Conservation (phyloP, 495 filamentous ascomycete genomes). For the Pyrenula massariospora region DNA sequence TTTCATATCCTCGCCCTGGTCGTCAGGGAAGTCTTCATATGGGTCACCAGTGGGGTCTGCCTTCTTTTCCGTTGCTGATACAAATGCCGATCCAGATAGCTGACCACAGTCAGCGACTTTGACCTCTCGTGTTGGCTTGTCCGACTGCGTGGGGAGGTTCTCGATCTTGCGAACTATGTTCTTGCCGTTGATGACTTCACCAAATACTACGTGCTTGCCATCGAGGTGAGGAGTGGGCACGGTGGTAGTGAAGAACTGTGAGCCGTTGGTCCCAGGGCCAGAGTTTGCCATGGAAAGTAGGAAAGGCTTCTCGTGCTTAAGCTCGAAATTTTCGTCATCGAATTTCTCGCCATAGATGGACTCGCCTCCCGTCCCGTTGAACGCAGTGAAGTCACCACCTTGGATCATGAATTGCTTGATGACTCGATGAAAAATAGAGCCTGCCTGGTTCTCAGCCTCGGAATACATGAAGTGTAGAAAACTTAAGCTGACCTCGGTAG, state of each 20-base stretch:
- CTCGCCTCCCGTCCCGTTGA: slow-evolving; percentile 93
- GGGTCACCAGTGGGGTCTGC: slow-evolving; percentile 77
- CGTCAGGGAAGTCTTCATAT: slow-evolving; percentile 95
- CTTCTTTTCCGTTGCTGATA: slow-evolving; percentile 44
- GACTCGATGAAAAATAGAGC: slow-evolving; percentile 86
- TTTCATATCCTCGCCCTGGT: slow-evolving; percentile 50
- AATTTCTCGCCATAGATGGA: slow-evolving; percentile 98
- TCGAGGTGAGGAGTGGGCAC: slow-evolving; percentile 89
- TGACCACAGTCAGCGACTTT: slow-evolving; percentile 81
- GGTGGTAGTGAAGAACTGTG: slow-evolving; percentile 97
- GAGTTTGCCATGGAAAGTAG: slow-evolving; percentile 97
- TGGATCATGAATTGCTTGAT: slow-evolving; percentile 99
- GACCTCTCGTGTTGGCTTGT: slow-evolving; percentile 68
- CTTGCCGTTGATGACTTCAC: slow-evolving; percentile 67
- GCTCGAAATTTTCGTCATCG: slow-evolving; percentile 89
- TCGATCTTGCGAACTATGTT: slow-evolving; percentile 84
- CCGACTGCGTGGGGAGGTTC: slow-evolving; percentile 64
- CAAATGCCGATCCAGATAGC: slow-evolving; percentile 57
- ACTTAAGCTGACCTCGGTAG: slow-evolving; percentile 40
- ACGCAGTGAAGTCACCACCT: slow-evolving; percentile 93
- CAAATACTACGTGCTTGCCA: slow-evolving; percentile 71
- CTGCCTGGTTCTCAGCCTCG: slow-evolving; percentile 12
- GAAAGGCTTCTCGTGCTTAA: slow-evolving; percentile 92
- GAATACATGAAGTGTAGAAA: not conserved
- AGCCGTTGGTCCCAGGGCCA: slow-evolving; percentile 86